Evolutionary conservation across 2,329 filamentous ascomycete species (phyloP).

Genomic region (Neonectria coccinea): DNA sequence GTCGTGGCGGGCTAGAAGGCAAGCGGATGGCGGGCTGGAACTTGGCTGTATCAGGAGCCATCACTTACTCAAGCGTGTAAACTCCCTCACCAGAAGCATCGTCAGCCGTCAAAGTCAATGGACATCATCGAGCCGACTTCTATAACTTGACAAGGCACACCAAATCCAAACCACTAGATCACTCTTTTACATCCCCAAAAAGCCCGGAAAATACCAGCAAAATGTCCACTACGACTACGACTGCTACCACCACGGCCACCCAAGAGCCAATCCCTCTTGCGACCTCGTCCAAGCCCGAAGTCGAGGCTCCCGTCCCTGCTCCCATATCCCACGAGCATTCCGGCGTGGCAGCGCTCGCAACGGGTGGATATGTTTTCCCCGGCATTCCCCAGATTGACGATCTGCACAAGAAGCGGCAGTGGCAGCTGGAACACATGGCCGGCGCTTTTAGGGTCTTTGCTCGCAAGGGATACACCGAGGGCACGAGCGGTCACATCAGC

Average conservation of each 20-base stretch:
- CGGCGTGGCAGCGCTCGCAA: slow-evolving; percentile 10
- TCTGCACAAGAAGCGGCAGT: slow-evolving; percentile 52
- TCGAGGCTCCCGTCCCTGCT: not conserved
- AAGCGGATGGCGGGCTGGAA: not conserved
- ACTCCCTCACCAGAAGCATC: not conserved
- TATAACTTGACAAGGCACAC: not conserved
- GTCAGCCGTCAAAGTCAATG: not conserved
- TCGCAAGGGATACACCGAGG: slow-evolving; percentile 64
- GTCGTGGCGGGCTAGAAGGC: not conserved
- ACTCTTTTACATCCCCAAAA: not conserved
- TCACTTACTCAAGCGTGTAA: too few relatives aligned
- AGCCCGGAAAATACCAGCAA: not conserved
- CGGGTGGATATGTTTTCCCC: slow-evolving; percentile 47
- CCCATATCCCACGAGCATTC: not conserved
- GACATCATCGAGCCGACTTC: not conserved
- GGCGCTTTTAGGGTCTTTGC: slow-evolving; percentile 59
- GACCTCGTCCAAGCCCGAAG: not conserved
- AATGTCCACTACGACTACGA: not conserved
- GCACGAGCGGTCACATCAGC: slow-evolving; percentile 72
- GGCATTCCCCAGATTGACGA: slow-evolving; percentile 66
- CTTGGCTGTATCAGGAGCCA: not conserved
- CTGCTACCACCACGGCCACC: not conserved
- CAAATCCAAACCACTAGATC: not conserved
- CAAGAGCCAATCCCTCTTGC: not conserved
- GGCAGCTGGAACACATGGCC: slow-evolving; percentile 53